Base-by-base conservation (phyloP, 345 rosid species). In the Eucalyptus curtisii region DNA sequence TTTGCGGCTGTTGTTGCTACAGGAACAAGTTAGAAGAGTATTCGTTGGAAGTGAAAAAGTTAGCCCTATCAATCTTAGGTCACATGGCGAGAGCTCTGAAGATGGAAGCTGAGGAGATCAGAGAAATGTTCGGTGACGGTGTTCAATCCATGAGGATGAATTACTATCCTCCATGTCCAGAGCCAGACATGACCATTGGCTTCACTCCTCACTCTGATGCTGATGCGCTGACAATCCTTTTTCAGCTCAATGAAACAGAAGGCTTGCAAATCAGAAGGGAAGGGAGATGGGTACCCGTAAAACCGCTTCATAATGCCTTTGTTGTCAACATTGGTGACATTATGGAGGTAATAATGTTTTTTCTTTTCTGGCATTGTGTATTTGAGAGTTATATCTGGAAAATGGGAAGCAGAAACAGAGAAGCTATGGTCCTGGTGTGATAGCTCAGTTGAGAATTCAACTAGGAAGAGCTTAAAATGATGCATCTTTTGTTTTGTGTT, bases 131-230 rank as follows among this genome's bases (percentile, higher is more conserved):
- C 66, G 55, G 20, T 11, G 92, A 91, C 13, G 95, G 95, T 68
- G 88, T 91, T 86, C 95, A 92, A 86, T 27, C 95, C 49, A 89
- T 92, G 88, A 93, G 94, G 88, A 94, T 94, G 91, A 94, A 93
- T 86, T 93, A 92, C 90, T 94, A 94, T 85, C 95, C 94, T 24
- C 93, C 93, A 50, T 93, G 95, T 71, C 95, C 95, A 25, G 88
- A 92, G 88, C 93, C 94, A 33, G 91, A 92, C 49, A 89, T 85
- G 89, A 89, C 93, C 24, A 89, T 94, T 31, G 95, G 94, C 15
- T 91, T 93, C 79, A 89, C 90, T 80, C 92, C 94, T 55, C 94
- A 93, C 90, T 91, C 92, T 16, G 90, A 91, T 88, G 89, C 89
- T 16, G 89, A 1, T 87, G 93, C 91, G 5, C 80, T 90, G 40